A percentile compares a stretch with the other conserved stretches of the same genome.
Conservation (phyloP, 257 asterid genomes). For the Coffea eugenioides region DNA sequence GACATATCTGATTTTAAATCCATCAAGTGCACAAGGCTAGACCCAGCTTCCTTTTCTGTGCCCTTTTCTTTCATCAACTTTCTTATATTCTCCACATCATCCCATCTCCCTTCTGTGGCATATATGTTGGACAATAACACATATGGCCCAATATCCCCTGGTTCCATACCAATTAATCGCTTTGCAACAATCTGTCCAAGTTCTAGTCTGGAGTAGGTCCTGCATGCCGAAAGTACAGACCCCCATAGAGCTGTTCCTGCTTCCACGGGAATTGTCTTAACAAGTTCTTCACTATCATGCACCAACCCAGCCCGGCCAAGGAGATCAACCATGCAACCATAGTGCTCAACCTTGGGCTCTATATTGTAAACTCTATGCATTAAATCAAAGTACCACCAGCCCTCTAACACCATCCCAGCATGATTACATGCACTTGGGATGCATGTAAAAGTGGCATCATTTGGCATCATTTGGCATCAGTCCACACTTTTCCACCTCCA, state of each 20-base stretch:
- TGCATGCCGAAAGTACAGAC: conserved; percentile 33
- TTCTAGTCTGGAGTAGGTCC: conserved; percentile 31
- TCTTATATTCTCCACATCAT: conserved; percentile 33
- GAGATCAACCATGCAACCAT: conserved; percentile 45
- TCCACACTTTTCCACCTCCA: conserved; percentile 34
- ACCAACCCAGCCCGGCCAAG: conserved; percentile 34
- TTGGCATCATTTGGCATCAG: conserved; percentile 35
- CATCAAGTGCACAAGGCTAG: conserved; percentile 18
- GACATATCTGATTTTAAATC: conserved; percentile 9
- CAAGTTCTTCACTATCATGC: conserved; percentile 30
- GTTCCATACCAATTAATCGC: conserved; percentile 30
- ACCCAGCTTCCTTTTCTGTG: conserved; percentile 25
- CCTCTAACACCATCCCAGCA: conserved; percentile 38
- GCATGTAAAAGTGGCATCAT: conserved; percentile 39
- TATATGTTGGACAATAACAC: conserved; percentile 36
- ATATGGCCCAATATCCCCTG: conserved; percentile 37
- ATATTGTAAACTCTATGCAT: conserved; percentile 33
- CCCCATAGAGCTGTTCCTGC: conserved; percentile 27
- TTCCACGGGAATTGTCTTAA: conserved; percentile 19
- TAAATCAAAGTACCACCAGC: conserved; percentile 38
- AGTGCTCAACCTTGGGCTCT: conserved; percentile 40
- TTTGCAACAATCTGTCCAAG: conserved; percentile 37
- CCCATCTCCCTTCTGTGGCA: conserved; percentile 37
- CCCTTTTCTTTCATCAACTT: conserved; percentile 27
- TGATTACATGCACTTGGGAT: conserved; percentile 39